Evolutionary conservation across 2,329 filamentous ascomycete species (phyloP).

Genomic region (Dothistroma pini): DNA sequence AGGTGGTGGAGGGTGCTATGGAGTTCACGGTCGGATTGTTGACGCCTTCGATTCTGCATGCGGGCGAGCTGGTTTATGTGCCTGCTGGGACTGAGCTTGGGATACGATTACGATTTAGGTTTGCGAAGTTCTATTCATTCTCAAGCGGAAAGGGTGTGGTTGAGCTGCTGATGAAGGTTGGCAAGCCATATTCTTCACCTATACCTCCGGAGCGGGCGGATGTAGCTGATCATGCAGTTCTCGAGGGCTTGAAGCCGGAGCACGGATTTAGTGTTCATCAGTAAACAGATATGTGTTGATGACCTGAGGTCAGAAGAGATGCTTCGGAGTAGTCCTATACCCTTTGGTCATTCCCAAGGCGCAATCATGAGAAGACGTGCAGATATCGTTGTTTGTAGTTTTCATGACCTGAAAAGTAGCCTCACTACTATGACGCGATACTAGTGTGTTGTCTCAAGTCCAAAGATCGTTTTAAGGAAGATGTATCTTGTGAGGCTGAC

Average conservation of each 20-base stretch:
- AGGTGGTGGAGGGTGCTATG: conserved; percentile 47
- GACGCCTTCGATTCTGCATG: conserved; percentile 37
- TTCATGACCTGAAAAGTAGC: too few relatives aligned
- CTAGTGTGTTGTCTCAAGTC: too few relatives aligned
- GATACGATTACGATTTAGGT: conserved; percentile 45
- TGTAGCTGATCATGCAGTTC: neutral
- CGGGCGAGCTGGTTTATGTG: conserved; percentile 50
- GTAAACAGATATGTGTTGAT: neutral
- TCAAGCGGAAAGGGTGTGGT: conserved; percentile 48
- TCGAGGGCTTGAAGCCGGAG: neutral
- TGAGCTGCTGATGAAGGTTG: conserved; percentile 42
- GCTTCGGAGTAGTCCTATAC: too few relatives aligned
- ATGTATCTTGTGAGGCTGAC: too few relatives aligned
- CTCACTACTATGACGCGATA: too few relatives aligned
- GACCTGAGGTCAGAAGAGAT: too few relatives aligned
- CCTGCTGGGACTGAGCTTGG: conserved; percentile 47
- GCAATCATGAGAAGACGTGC: too few relatives aligned
- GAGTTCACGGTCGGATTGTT: conserved; percentile 40
- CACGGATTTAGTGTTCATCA: conserved; percentile 2
- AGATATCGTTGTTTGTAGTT: too few relatives aligned
- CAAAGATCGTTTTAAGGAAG: too few relatives aligned
- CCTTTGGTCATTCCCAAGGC: too few relatives aligned
- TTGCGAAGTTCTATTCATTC: conserved; percentile 48
- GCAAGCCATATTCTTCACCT: conserved; percentile 19
- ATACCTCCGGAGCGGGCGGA: conserved; percentile 24